Evolutionary conservation across 805 yeast species (phyloP), one percentile per base, ranked within the genome.

Genomic region (Lipomyces sp.): DNA sequence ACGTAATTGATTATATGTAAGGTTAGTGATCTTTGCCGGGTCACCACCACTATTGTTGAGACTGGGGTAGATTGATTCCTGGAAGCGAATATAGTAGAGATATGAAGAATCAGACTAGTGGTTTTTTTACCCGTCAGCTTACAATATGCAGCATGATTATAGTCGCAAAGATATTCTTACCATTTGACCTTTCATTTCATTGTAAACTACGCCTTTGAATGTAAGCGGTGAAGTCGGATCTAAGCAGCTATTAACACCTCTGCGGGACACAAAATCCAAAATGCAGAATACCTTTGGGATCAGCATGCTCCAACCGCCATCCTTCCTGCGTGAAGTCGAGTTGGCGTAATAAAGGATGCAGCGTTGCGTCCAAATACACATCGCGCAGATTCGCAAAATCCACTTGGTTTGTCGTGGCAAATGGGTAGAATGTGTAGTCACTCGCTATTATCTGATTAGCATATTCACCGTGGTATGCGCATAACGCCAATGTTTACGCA

Each of bases 121-220:
- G 24, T 24, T 24, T 24, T 24, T 13, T 51, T 32, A 32, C 8
- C 2, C 2, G 48, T 57, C 30, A 55, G 53, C 45, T 39, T 33
- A 7, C 24, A 24, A 24, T 42, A n/a, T n/a, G 48, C 48, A 42
- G 24, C 48, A 6, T 32, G 10, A 59, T 2, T 4, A 29, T 15
- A 15, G 29, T 18, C 13, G 39, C 13, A 4, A 32, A 18, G 8
- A 15, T 10, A 18, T 13, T 10, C 30, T 13, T 53, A 63, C 66
- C 75, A 91, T 86, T 78, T 94, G 98, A 7, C 99, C 99, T 78
- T 95, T 95, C 99, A 95, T 95, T 79, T 95, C 99, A 76, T 95
- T 95, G 77, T 90, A 95, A 2, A 95, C 99, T 42, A 95, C 99
- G 57, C 99, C 99, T 77, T 95, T 95, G 77, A 92, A 91, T 3